Conservation (phyloP, 768 basidiomycete genomes). For the Mycena polygramma region DNA sequence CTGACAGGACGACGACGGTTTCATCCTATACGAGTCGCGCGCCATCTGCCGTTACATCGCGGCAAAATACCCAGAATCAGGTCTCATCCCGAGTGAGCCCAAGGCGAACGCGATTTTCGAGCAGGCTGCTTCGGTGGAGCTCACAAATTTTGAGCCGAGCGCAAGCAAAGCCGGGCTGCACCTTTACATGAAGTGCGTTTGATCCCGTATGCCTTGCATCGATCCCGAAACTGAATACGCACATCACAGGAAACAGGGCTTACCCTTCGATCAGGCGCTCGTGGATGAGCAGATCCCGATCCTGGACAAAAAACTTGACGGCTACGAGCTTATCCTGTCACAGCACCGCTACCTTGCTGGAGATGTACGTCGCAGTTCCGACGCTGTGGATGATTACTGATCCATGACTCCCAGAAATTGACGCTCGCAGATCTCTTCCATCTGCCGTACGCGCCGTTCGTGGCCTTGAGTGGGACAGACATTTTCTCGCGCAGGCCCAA, state of each 20-base stretch:
- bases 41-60: conserved; percentile 61
- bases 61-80: conserved; percentile 54
- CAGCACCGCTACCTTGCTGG: conserved; percentile 58
- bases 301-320: conserved; percentile 51
- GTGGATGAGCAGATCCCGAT: conserved; percentile 34
- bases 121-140: conserved; percentile 27
- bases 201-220: background rate
- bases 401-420: background rate
- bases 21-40: conserved; percentile 61
- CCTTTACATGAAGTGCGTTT: background rate
- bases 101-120: conserved; percentile 44
- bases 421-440: conserved; percentile 42
- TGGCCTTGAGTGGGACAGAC: background rate
- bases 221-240: no score
- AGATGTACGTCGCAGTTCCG: conserved; percentile 44
- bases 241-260: conserved; percentile 13
- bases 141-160: conserved; percentile 11
- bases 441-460: conserved; percentile 49
- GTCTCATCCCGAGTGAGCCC: conserved; percentile 52
- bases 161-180: conserved; percentile 9
- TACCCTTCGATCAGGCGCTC: conserved; percentile 44
- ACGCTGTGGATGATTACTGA: background rate
- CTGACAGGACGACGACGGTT: conserved; percentile 56
- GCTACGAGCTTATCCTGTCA: conserved; percentile 57
- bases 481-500: background rate